Percentiles rank a stretch among this genome's conserved stretches.
These are phyloP conservation scores for Myriosclerotinia scirpicola DNA, from an alignment of 2,329 filamentous ascomycete species.

Conservation along the genomic window DNA sequence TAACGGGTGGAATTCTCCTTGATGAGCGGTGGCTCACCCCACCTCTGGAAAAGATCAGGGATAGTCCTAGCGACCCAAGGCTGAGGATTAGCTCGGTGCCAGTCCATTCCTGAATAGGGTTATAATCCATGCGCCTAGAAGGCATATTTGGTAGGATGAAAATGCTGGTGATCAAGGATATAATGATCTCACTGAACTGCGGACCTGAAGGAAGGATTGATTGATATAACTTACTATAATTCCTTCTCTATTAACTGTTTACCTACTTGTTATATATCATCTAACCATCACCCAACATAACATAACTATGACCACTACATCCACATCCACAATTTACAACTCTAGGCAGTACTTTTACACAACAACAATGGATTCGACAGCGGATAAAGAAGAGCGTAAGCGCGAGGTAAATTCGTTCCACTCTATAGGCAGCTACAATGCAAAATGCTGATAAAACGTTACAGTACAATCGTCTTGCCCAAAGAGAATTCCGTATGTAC, in stretches of 20 bases:
- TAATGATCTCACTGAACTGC: slow-evolving; percentile 33
- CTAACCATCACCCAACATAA: slow-evolving; percentile 17
- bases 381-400: slow-evolving; percentile 42
- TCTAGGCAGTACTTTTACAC: slow-evolving; percentile 35
- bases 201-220: slow-evolving; percentile 19
- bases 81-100: slow-evolving; percentile 31
- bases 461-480: slow-evolving; percentile 46
- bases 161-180: slow-evolving; percentile 30
- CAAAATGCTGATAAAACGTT: slow-evolving; percentile 7
- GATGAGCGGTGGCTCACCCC: slow-evolving; percentile 12
- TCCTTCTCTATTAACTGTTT: not conserved
- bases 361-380: slow-evolving; percentile 36
- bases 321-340: slow-evolving; percentile 29
- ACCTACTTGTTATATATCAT: slow-evolving; percentile 20
- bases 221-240: slow-evolving; percentile 24
- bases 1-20: slow-evolving; percentile 19
- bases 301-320: slow-evolving; percentile 30
- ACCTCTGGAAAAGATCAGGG: slow-evolving; percentile 20
- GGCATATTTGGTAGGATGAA: slow-evolving; percentile 24
- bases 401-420: slow-evolving; percentile 37
- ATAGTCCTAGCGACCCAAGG: slow-evolving; percentile 32
- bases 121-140: slow-evolving; percentile 22
- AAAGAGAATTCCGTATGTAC: slow-evolving; percentile 47
- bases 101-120: slow-evolving; percentile 28
- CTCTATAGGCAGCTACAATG: slow-evolving; percentile 1